Evolutionary conservation across 305 asterid genomes (phyloP).

Genomic region (Coffea humblotiana): DNA sequence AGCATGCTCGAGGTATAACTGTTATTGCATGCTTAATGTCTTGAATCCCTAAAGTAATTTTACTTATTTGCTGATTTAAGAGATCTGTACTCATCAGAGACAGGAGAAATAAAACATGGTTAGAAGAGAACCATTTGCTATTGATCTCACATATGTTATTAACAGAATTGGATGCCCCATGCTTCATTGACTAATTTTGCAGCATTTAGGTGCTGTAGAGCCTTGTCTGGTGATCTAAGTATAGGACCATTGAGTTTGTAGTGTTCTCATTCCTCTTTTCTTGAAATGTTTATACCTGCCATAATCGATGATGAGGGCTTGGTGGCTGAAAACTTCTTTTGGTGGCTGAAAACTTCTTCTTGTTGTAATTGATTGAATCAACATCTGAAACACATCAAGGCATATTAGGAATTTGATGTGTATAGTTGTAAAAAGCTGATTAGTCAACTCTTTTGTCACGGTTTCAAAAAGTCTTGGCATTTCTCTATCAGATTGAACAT

Average conservation of each 20-base stretch:
- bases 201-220: not conserved
- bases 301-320: not conserved
- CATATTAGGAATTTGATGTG: not conserved
- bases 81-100: not conserved
- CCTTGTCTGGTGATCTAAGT: not conserved
- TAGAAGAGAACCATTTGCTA: not conserved
- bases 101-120: not conserved
- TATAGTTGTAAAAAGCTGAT: not conserved
- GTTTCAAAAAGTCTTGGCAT: not conserved
- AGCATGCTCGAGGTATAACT: conserved; percentile 11
- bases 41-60: not conserved
- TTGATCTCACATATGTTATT: not conserved
- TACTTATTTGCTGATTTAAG: not conserved
- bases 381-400: not conserved
- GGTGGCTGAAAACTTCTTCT: not conserved
- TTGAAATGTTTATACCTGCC: not conserved
- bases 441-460: not conserved
- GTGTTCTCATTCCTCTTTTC: not conserved
- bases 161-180: not conserved
- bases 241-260: not conserved
- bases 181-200: not conserved
- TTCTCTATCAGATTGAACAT: not conserved
- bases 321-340: not conserved
- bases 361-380: not conserved
- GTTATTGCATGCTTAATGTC: not conserved